Evolutionary conservation across 495 filamentous ascomycete species (phyloP), one percentile per base, ranked within the genome.

Genomic region (Astrocystis sublimbata): DNA sequence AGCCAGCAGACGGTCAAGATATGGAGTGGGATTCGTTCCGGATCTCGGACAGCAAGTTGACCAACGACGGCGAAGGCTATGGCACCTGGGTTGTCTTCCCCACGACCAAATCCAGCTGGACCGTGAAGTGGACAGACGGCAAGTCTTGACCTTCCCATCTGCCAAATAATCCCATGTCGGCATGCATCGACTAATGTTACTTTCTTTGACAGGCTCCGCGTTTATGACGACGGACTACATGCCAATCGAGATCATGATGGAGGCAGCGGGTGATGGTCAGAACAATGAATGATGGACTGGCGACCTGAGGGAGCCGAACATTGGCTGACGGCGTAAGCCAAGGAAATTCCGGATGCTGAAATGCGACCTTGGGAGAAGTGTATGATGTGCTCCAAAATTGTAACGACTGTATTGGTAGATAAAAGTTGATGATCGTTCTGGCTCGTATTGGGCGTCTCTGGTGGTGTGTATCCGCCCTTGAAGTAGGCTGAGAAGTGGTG

Each of bases 91-190:
- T 74, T 3, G 72, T 67, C 13, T 77, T 79, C 55, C 76, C 76
- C 1, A 45, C 30, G 8, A 52, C 24, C 2, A 53, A 55, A 13
- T 62, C 38, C 47, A 65, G 58, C 52, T 78, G 75, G 73, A 62
- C 51, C 35, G 65, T 79, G 23, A 78, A 73, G 63, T 78, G 74
- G 74, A 73, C 73, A 49, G 71, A 70, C 53, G 68, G 73, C 75
- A 43, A 68, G 74, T 65, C 60, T 49, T 38, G 19, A n/a, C n/a
- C 23, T 7, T 30, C 6, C 10, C 26, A 1, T 10, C 23, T 1
- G 12, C 2, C 4, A 15, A 5, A 21, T 33, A 35, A 24, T 35
- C 19, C 24, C 4, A 26, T n/a, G 0, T 41, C 21, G 36, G 36
- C 43, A 12, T 19, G 3, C 24, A 47, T 57, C 12, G 24, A 57